These are phyloP conservation scores for Tetrahymena malaccensis DNA, from an alignment of 73 alveolate species.

Conservation along the genomic window DNA sequence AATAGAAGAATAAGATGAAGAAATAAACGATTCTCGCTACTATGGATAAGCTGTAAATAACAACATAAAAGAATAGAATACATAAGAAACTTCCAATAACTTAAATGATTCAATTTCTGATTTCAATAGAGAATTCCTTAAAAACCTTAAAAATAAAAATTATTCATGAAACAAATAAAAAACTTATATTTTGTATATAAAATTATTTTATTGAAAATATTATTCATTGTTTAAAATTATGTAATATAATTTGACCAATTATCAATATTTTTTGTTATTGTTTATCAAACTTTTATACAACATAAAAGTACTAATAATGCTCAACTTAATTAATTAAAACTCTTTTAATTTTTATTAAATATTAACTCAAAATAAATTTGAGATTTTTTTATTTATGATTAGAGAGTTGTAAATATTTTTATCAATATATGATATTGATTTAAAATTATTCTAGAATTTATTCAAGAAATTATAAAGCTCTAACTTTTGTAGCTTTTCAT, in stretches of 20 bases:
- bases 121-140: background rate
- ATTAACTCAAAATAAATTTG: no score
- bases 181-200: background rate
- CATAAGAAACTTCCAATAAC: background rate
- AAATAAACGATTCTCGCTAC: background rate
- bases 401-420: no score
- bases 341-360: no score
- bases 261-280: no score
- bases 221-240: background rate
- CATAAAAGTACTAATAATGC: no score
- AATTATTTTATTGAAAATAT: background rate
- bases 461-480: no score
- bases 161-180: background rate
- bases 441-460: no score
- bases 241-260: background rate
- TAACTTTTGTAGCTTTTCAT: no score
- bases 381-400: no score
- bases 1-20: background rate
- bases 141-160: background rate
- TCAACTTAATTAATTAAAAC: no score
- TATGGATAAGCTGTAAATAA: background rate
- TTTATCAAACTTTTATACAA: no score
- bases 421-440: no score
- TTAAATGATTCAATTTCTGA: background rate
- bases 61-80: background rate